Conservation (phyloP, 345 rosid genomes). For the Gossypium arboreum region DNA sequence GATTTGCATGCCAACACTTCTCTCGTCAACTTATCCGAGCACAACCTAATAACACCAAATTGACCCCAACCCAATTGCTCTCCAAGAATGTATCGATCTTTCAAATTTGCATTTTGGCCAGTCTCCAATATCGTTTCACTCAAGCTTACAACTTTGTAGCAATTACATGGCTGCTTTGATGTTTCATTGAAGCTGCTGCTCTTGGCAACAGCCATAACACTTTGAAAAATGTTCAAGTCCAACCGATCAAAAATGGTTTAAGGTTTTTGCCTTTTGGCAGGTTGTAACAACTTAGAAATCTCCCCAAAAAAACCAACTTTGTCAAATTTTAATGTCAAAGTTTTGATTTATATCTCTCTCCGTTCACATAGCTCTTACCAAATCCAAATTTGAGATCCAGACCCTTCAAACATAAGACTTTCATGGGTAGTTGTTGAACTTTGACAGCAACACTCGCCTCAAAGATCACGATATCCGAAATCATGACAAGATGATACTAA, state of each 20-base stretch:
- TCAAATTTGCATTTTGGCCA: conserved; percentile 40
- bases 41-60: conserved; percentile 60
- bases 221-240: conserved; percentile 16
- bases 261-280: neutral
- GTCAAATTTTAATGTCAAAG: conserved; percentile 2
- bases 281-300: neutral
- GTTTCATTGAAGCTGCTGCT: conserved; percentile 34
- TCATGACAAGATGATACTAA: neutral
- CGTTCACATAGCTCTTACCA: conserved; percentile 10
- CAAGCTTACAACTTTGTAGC: conserved; percentile 40
- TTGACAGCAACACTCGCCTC: conserved; percentile 9
- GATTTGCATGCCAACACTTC: conserved; percentile 65
- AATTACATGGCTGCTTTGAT: conserved; percentile 35
- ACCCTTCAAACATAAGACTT: conserved; percentile 17
- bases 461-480: neutral
- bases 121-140: conserved; percentile 45
- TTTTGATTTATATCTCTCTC: neutral
- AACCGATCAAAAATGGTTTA: conserved; percentile 13
- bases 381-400: conserved; percentile 21
- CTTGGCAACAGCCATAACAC: conserved; percentile 53
- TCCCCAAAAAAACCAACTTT: neutral
- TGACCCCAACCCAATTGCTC: conserved; percentile 71
- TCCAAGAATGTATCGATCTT: conserved; percentile 46
- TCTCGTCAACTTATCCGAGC: conserved; percentile 56
- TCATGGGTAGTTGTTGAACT: conserved; percentile 14